Conservation (phyloP, 257 asterid genomes). For the Perilla frutescens region DNA sequence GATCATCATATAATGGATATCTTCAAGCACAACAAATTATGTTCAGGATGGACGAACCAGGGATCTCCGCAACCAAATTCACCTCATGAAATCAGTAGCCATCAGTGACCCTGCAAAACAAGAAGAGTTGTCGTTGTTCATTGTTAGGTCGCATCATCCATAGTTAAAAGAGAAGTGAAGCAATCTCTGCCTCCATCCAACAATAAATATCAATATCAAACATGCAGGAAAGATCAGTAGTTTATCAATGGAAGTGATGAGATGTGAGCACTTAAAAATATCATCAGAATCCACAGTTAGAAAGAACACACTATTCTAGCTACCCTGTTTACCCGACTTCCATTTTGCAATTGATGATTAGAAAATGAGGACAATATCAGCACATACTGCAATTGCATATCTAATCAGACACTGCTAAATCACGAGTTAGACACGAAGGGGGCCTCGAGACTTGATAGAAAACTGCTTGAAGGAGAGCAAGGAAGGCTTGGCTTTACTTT, state of each 20-base stretch:
- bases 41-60: not conserved
- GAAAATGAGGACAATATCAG: conserved; percentile 6
- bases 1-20: not conserved
- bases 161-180: not conserved
- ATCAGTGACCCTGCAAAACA: conserved; percentile 33
- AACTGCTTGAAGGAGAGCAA: not conserved
- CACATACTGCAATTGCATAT: too few relatives aligned
- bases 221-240: not conserved
- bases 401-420: not conserved
- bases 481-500: conserved; percentile 8
- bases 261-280: not conserved
- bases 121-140: not conserved
- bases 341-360: not conserved
- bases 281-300: not conserved
- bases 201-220: too few relatives aligned
- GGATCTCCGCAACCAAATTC: conserved; percentile 21
- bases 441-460: not conserved
- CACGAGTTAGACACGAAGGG: not conserved
- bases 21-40: not conserved
- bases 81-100: not conserved
- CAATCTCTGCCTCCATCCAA: not conserved
- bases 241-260: not conserved
- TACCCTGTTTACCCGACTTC: not conserved
- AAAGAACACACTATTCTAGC: not conserved
- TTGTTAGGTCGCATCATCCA: conserved; percentile 1